Evolutionary conservation across 1,284 basidiomycete genomes (phyloP), one percentile per base, ranked within the genome.

Genomic region (Pseudozyma hubeiensis): DNA sequence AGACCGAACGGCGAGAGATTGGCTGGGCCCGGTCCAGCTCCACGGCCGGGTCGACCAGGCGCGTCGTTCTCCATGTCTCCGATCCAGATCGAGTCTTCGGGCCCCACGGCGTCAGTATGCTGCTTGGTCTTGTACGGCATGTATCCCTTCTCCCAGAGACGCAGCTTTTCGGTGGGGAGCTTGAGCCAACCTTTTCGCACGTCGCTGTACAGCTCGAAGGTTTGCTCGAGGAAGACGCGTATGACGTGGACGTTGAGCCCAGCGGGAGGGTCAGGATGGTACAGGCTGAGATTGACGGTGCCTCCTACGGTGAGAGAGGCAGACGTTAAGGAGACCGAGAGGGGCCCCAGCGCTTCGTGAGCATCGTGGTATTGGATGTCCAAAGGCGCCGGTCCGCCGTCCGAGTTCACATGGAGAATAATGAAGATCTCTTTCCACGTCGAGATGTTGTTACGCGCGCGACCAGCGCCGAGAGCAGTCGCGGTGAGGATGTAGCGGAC

Each of bases 301-400:
- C 81, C 81, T 40, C 81, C 82, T 24, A 84, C 82, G 16, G 82
- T 83, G 7, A 84, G 64, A 4, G 75, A 79, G n/a, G 80, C 71
- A 11, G 77, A 71, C 8, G 79, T 79, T 13, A 84, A 69, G 0
- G 77, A 74, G 53, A 84, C 64, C 10, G 74, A 75, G 17, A 84
- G 56, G 13, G 79, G 66, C 2, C 81, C 80, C 11, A 84, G 66
- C 14, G 82, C 77, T 45, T 82, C 79, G 73, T 84, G 81, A 14
- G 76, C 63, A 58, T 83, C 82, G 58, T 79, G 72, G 48, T 79
- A 83, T 43, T 77, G 77, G 49, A 84, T 77, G 56, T 84, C 82
- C n/a, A 84, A 64, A 4, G 81, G 71, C 0, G 64, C 60, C 2
- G 82, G 81, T 10, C 82, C 82, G 37, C 78, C 78, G 30, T 83